A percentile compares a stretch with the other conserved stretches of the same genome.
These are phyloP conservation scores for Fraxinus cuspidata DNA, from an alignment of 257 asterid species.

Conservation along the genomic window DNA sequence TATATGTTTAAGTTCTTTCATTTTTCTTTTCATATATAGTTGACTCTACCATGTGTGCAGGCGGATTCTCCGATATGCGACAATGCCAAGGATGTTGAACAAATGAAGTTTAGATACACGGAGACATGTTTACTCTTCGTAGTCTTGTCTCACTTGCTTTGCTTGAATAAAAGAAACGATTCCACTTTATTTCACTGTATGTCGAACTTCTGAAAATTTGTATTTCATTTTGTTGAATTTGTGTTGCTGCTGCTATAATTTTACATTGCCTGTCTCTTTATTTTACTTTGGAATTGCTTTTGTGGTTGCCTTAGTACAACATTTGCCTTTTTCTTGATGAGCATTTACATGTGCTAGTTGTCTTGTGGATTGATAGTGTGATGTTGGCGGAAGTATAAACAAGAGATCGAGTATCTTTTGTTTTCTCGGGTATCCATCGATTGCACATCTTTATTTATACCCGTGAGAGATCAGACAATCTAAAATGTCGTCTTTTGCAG, in stretches of 20 bases:
- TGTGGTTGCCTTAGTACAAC: too few species aligned
- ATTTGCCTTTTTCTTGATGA: too few species aligned
- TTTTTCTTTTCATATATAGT: not conserved
- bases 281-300: too few species aligned
- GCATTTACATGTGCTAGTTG: not conserved
- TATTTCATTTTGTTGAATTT: not conserved
- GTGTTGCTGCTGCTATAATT: not conserved
- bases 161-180: not conserved
- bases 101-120: slow-evolving; percentile 1
- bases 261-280: not conserved
- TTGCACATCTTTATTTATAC: too few species aligned
- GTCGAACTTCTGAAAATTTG: not conserved
- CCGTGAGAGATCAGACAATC: too few species aligned
- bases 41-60: slow-evolving; percentile 14
- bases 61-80: not conserved
- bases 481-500: too few species aligned
- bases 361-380: not conserved
- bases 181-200: slow-evolving; percentile 8
- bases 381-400: too few species aligned
- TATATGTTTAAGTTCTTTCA: not conserved
- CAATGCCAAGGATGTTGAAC: slow-evolving; percentile 7
- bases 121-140: not conserved
- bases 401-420: too few species aligned
- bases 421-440: too few species aligned
- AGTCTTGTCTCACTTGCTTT: slow-evolving; percentile 1